Percentiles rank a stretch among this genome's conserved stretches.
phyloP scores from a whole-genome alignment of 148 eudicot species.

The Dianthus caryophyllus region DNA sequence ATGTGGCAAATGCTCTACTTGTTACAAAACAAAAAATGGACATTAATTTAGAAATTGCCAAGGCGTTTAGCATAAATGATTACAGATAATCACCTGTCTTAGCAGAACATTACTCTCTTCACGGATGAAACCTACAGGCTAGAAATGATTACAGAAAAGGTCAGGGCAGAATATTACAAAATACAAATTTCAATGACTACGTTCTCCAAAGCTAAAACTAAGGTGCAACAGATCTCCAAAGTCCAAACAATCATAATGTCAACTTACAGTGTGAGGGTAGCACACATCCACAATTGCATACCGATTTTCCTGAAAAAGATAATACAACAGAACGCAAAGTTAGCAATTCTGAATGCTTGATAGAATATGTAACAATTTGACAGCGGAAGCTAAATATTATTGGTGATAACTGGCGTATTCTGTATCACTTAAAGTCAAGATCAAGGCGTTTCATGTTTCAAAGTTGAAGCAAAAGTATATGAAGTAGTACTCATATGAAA shows the following conservation, averaged over 20 bases:
- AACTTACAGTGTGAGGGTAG: conserved; percentile 75
- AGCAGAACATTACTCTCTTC: conserved; percentile 79
- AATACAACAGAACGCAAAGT: neutral
- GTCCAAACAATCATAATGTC: conserved; percentile 14
- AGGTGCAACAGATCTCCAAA: conserved; percentile 14
- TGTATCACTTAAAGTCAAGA: neutral
- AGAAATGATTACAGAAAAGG: conserved; percentile 17
- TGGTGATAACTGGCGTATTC: neutral
- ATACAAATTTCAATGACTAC: neutral
- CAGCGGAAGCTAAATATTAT: neutral
- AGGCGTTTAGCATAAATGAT: neutral
- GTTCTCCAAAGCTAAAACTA: conserved; percentile 3
- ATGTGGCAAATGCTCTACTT: neutral
- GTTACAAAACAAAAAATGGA: neutral
- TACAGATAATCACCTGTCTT: conserved; percentile 62
- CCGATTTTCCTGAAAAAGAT: conserved; percentile 68
- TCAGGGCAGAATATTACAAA: conserved; percentile 11
- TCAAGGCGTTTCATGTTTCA: neutral
- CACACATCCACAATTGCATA: conserved; percentile 81
- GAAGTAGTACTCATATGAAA: neutral
- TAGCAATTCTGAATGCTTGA: neutral
- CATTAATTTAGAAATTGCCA: neutral
- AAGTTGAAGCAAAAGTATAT: neutral
- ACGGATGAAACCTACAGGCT: conserved; percentile 95
- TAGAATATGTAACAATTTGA: neutral